Base-by-base conservation (phyloP, 345 rosid species). In the Euphorbia peplus region DNA sequence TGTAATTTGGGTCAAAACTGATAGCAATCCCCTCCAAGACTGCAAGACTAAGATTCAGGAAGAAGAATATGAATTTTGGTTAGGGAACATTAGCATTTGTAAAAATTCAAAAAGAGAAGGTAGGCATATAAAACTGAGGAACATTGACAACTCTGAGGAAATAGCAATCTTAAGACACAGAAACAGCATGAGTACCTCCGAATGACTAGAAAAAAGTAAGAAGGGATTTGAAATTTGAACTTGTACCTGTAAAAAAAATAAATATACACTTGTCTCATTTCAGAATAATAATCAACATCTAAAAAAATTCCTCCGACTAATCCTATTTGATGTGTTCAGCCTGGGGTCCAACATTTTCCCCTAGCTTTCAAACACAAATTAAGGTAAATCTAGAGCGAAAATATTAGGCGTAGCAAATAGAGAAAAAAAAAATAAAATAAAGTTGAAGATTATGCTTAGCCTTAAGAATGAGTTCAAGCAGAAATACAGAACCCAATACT, bases 21-120 rank as follows among this genome's bases (percentile, higher is more conserved):
- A 93, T 81, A 41, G 98, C 98, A 73, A 93, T 89, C 47, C 98
- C 98, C 83, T 93, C 98, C 81, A 93, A 80, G 50, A 93, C 98
- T 72, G 98, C 98, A 75, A 93, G 93, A 69, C 97, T 93, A 75
- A 52, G 59, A 71, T 44, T 73, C 32, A 72, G 69, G 70, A 70
- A 72, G 57, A 21, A 61, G 29, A 41, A 9, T 22, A 25, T 47
- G 41, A 44, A 67, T 1, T 60, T 57, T 48, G 35, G 63, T 63
- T 50, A 58, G 47, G 63, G 58, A 55, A 65, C 35, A 39, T 25
- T 39, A 18, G 42, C 51, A 53, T 24, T 14, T 15, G 18, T 28
- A 25, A 19, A 71, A n/a, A n/a, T n/a, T n/a, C n/a, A n/a, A 58
- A 24, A 62, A 58, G 54, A 62, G 7, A 37, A 53, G 28, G 4